phyloP scores from a whole-genome alignment of 495 filamentous ascomycete genomes.

The Ramalina intermedia region DNA sequence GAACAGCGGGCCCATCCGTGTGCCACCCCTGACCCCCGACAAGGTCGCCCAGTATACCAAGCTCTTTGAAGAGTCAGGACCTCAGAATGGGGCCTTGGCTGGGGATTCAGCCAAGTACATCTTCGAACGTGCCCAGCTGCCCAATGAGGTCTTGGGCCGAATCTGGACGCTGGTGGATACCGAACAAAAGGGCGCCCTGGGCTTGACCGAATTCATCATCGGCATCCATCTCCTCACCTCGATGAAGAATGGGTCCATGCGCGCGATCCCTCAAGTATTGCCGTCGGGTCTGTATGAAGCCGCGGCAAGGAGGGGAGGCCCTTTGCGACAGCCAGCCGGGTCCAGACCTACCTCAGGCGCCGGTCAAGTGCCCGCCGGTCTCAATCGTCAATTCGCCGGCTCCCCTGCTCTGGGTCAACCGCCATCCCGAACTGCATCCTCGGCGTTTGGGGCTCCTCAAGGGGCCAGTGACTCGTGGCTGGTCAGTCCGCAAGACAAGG shows the following conservation, averaged over 20 bases:
- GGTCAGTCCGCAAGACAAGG: constrained; percentile 69
- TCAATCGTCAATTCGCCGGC: constrained; percentile 51
- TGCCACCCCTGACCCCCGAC: constrained; percentile 77
- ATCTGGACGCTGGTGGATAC: constrained; percentile 94
- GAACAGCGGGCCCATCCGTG: constrained; percentile 62
- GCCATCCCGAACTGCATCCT: constrained; percentile 44
- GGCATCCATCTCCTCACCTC: constrained; percentile 95
- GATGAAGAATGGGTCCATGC: constrained; percentile 67
- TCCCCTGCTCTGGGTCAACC: constrained; percentile 35
- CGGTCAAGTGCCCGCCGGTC: constrained; percentile 55
- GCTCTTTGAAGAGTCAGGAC: constrained; percentile 76
- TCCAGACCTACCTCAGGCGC: constrained; percentile 27
- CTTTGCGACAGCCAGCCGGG: constrained; percentile 31
- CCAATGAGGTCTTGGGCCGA: constrained; percentile 77
- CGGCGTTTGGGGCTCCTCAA: too few species aligned
- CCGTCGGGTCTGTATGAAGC: constrained; percentile 86
- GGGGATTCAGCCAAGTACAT: constrained; percentile 83
- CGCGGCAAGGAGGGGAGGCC: constrained; percentile 50
- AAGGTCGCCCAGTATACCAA: constrained; percentile 76
- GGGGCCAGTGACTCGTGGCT: constrained; percentile 49
- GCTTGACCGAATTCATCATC: constrained; percentile 85
- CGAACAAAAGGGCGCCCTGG: constrained; percentile 79
- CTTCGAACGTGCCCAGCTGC: constrained; percentile 80
- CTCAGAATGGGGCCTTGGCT: constrained; percentile 66
- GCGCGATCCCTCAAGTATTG: constrained; percentile 63